Conservation (phyloP, 1,284 basidiomycete species). For the Puccinia polysora region DNA sequence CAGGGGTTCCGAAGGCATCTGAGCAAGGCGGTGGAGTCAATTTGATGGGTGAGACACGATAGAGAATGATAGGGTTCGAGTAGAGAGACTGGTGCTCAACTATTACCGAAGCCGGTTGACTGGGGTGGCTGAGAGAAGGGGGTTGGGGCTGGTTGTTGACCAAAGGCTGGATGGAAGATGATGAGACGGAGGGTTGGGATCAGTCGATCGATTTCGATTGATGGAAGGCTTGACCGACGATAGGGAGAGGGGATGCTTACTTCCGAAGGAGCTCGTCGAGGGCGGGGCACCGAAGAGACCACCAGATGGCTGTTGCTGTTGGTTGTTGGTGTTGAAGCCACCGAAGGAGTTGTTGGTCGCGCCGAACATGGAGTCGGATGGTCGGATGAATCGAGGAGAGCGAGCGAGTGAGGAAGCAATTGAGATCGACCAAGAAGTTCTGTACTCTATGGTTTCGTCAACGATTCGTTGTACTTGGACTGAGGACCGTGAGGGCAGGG, state of each 20-base stretch:
- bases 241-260: slow-evolving; percentile 6
- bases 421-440: no score
- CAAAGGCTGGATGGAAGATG: slow-evolving; percentile 19
- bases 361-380: slow-evolving; percentile 31
- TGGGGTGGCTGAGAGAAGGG: slow-evolving; percentile 32
- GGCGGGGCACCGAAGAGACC: slow-evolving; percentile 33
- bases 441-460: no score
- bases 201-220: background rate
- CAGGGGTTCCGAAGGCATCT: slow-evolving; percentile 36
- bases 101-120: slow-evolving; percentile 32
- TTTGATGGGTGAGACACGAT: background rate
- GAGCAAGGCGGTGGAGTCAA: background rate
- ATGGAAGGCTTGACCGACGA: background rate
- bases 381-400: background rate
- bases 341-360: slow-evolving; percentile 32
- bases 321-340: slow-evolving; percentile 37
- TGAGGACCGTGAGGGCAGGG: no score
- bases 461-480: no score
- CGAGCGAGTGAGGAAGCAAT: background rate
- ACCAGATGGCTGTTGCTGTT: slow-evolving; percentile 21
- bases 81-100: slow-evolving; percentile 13
- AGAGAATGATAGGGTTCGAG: background rate
- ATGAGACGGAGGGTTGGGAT: background rate
- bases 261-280: background rate
- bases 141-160: slow-evolving; percentile 21